These are phyloP conservation scores for Cyberlindnera mrakii DNA, from an alignment of 805 yeast species.

Conservation along the genomic window DNA sequence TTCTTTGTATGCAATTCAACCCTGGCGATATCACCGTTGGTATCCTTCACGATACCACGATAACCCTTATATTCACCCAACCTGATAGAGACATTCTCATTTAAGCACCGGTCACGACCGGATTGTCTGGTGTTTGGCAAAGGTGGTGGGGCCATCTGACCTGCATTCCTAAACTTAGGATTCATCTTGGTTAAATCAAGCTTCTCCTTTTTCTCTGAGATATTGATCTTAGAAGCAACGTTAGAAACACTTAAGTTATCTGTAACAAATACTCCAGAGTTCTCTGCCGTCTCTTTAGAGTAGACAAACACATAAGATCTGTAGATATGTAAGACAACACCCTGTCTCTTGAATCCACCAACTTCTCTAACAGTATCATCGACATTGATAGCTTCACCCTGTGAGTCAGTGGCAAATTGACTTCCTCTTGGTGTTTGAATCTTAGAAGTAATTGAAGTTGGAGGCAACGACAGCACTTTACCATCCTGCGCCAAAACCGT, in stretches of 20 bases:
- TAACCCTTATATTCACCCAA: slow-evolving; percentile 93
- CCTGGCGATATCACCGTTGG: slow-evolving; percentile 86
- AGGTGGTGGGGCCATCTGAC: slow-evolving; percentile 54
- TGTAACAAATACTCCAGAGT: slow-evolving; percentile 86
- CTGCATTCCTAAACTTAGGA: slow-evolving; percentile 54
- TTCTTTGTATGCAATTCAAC: slow-evolving; percentile 91
- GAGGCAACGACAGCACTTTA: slow-evolving; percentile 60
- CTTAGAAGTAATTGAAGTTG: slow-evolving; percentile 78
- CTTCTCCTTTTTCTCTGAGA: slow-evolving; percentile 33
- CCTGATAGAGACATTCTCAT: slow-evolving; percentile 79
- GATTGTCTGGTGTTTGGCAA: slow-evolving; percentile 38
- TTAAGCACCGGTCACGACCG: slow-evolving; percentile 78
- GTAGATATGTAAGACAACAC: slow-evolving; percentile 81
- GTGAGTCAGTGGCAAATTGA: slow-evolving; percentile 78
- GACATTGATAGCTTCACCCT: slow-evolving; percentile 77
- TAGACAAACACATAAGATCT: slow-evolving; percentile 74
- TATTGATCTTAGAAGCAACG: slow-evolving; percentile 75
- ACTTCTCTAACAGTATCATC: slow-evolving; percentile 92
- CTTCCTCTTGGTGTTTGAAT: slow-evolving; percentile 59
- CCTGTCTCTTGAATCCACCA: slow-evolving; percentile 81
- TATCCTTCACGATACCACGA: slow-evolving; percentile 88
- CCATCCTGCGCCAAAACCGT: slow-evolving; percentile 81
- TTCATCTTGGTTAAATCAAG: slow-evolving; percentile 82
- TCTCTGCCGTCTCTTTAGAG: slow-evolving; percentile 73
- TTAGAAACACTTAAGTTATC: slow-evolving; percentile 73